Percentiles rank a stretch among this genome's conserved stretches.
phyloP scores from a whole-genome alignment of 192 early-diverging fungal genomes.

The Linnemannia schmuckeri region DNA sequence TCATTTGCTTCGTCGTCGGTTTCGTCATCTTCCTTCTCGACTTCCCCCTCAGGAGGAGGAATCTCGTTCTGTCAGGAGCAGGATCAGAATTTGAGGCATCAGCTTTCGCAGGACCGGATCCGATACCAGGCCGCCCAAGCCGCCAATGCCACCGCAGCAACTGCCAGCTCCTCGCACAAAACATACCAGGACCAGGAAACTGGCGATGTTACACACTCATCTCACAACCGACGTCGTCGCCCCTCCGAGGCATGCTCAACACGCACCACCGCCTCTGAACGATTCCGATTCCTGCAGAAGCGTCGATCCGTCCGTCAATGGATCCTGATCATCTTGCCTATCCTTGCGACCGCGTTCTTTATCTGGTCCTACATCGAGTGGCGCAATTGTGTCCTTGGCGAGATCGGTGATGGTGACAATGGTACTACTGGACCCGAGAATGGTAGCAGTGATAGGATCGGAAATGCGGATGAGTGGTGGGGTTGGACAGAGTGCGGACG shows the following conservation, averaged over 20 bases:
- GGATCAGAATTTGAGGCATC: neutral
- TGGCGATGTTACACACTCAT: neutral
- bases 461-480: constrained; percentile 9
- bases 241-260: neutral
- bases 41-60: neutral
- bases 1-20: neutral
- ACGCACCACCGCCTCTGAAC: neutral
- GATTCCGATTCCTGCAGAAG: neutral
- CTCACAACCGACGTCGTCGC: neutral
- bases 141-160: neutral
- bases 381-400: constrained; percentile 10
- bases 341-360: constrained; percentile 15
- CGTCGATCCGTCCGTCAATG: constrained; percentile 15
- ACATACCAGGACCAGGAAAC: neutral
- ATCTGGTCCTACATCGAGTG: constrained; percentile 26
- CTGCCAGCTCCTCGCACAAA: neutral
- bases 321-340: constrained; percentile 9
- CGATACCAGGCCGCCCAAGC: neutral
- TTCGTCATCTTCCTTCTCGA: neutral
- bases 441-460: neutral
- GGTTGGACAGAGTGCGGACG: constrained; percentile 7
- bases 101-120: neutral
- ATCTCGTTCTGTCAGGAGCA: constrained; percentile 1
- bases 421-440: neutral
- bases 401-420: neutral